Evolutionary conservation across 176 grass and related monocot genomes (phyloP).

Genomic region (Oropetium thomaeum): DNA sequence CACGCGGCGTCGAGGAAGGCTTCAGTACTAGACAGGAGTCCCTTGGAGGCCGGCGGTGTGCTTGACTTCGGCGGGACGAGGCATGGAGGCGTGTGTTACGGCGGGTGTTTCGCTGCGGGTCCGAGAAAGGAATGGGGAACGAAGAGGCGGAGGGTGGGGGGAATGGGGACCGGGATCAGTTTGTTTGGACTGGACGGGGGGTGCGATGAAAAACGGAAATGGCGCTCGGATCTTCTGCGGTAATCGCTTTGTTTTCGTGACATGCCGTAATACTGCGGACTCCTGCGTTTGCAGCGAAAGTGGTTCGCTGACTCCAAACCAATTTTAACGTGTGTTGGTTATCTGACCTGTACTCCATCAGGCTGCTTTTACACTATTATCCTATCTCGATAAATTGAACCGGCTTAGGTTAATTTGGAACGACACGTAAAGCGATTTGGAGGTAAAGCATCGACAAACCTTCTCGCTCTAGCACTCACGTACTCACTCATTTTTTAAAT

Average conservation of each 20-base stretch:
- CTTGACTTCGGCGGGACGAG: not conserved
- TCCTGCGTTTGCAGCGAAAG: too few relatives aligned
- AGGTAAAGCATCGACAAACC: not conserved
- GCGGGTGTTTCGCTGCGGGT: not conserved
- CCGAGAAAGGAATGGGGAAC: not conserved
- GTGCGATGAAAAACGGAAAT: not conserved
- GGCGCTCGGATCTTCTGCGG: not conserved
- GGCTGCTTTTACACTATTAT: not conserved
- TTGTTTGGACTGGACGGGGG: not conserved
- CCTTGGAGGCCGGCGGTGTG: not conserved
- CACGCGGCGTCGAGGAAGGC: not conserved
- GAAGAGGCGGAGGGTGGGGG: not conserved
- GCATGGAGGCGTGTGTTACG: conserved; percentile 25
- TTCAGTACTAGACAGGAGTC: not conserved
- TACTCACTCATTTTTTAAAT: too few relatives aligned
- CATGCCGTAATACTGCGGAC: not conserved
- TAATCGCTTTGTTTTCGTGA: not conserved
- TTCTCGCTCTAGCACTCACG: too few relatives aligned
- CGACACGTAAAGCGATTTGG: too few relatives aligned
- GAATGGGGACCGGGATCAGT: not conserved
- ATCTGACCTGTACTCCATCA: not conserved
- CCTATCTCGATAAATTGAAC: not conserved
- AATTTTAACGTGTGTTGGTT: too few relatives aligned
- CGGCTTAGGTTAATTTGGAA: not conserved
- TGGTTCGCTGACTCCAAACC: too few relatives aligned